These are phyloP conservation scores for Coemansia sp. DNA, from an alignment of 192 early-diverging fungal species.

Conservation along the genomic window DNA sequence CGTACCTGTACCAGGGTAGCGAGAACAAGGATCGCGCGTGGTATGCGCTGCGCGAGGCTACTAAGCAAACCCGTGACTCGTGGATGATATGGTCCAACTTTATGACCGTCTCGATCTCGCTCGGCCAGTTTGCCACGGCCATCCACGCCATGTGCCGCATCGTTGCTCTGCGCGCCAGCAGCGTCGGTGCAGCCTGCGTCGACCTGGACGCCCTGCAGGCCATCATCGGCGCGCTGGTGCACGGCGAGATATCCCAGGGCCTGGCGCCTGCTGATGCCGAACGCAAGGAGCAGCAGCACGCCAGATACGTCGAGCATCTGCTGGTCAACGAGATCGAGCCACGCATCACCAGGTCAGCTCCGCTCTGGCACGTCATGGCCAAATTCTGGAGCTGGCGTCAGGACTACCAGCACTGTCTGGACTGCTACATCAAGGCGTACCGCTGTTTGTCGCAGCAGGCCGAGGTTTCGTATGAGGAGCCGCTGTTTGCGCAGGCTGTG, in stretches of 20 bases:
- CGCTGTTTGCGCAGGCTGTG: conserved; percentile 69
- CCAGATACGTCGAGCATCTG: conserved; percentile 53
- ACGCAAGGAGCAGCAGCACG: conserved; percentile 37
- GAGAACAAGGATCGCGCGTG: conserved; percentile 72
- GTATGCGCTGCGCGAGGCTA: conserved; percentile 75
- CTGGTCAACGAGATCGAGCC: conserved; percentile 68
- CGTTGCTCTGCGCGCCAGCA: conserved; percentile 72
- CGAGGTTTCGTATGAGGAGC: conserved; percentile 63
- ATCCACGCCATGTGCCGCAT: conserved; percentile 82
- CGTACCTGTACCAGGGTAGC: conserved; percentile 67
- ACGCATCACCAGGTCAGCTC: conserved; percentile 68
- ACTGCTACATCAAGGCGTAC: conserved; percentile 81
- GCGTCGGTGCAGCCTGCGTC: conserved; percentile 63
- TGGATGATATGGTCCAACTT: conserved; percentile 96
- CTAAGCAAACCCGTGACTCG: conserved; percentile 73
- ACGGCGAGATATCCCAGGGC: conserved; percentile 30
- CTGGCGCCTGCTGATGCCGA: conserved; percentile 45
- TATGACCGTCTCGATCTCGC: conserved; percentile 69
- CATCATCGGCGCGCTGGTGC: conserved; percentile 64
- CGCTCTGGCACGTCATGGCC: conserved; percentile 72
- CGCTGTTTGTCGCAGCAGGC: conserved; percentile 74
- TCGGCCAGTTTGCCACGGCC: conserved; percentile 76
- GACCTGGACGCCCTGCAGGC: conserved; percentile 77
- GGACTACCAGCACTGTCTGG: conserved; percentile 64
- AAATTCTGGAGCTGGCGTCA: conserved; percentile 71